phyloP scores from a whole-genome alignment of 2,329 filamentous ascomycete genomes.

The Colletotrichum navitas region DNA sequence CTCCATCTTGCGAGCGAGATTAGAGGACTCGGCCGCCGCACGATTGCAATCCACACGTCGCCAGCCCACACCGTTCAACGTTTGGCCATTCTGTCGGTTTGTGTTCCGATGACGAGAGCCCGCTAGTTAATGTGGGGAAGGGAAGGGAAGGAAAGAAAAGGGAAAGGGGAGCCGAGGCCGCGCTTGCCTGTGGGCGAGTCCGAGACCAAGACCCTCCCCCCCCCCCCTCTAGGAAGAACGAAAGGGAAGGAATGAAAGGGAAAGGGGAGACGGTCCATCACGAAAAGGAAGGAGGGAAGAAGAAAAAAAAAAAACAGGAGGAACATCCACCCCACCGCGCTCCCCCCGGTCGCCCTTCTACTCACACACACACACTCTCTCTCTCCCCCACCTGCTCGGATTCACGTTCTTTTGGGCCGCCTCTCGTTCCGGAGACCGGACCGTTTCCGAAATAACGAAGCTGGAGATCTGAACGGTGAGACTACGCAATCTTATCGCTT shows the following conservation, averaged over 20 bases:
- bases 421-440: too few relatives aligned
- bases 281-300: slow-evolving; percentile 8
- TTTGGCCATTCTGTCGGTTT: slow-evolving; percentile 31
- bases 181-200: neutral
- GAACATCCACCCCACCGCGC: neutral
- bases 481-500: too few relatives aligned
- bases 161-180: too few relatives aligned
- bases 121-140: neutral
- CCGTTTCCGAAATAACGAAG: too few relatives aligned
- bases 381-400: neutral
- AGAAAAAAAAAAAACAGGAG: slow-evolving; percentile 33
- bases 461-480: too few relatives aligned
- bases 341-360: too few relatives aligned
- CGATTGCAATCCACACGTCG: slow-evolving; percentile 23
- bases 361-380: too few relatives aligned
- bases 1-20: slow-evolving; percentile 32
- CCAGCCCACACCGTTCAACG: slow-evolving; percentile 12
- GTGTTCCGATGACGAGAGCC: slow-evolving; percentile 35
- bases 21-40: slow-evolving; percentile 32
- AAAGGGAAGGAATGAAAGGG: slow-evolving; percentile 1
- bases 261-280: slow-evolving; percentile 7
- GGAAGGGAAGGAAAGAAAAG: neutral
- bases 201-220: neutral
- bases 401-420: neutral
- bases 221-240: neutral